Conservation (phyloP, 176 grass and related monocot species). For the Cenchrus americanus region DNA sequence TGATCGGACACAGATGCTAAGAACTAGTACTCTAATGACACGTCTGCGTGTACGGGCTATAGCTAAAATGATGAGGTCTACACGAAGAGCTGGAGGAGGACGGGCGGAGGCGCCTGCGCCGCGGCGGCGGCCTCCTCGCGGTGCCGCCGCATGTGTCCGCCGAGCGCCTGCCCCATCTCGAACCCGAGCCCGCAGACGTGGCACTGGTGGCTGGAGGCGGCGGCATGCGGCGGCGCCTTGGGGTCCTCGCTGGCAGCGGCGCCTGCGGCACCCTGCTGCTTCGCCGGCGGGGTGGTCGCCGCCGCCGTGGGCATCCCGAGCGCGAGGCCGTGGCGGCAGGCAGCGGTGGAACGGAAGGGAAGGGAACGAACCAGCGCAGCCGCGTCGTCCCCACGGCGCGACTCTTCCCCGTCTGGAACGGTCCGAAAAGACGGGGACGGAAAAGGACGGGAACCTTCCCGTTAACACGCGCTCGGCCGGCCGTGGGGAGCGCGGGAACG, state of each 20-base stretch:
- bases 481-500: too few relatives aligned
- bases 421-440: not conserved
- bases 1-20: not conserved
- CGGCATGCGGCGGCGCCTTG: not conserved
- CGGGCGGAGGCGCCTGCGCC: constrained; percentile 37
- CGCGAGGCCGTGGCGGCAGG: constrained; percentile 44
- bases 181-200: constrained; percentile 57
- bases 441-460: constrained; percentile 5
- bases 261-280: not conserved
- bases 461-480: not conserved
- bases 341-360: too few relatives aligned
- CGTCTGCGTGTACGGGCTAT: not conserved
- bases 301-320: not conserved
- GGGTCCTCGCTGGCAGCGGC: not conserved
- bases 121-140: constrained; percentile 22
- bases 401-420: not conserved
- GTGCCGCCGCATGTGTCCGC: constrained; percentile 64
- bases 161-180: constrained; percentile 66
- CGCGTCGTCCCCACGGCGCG: constrained; percentile 23
- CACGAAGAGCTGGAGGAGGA: constrained; percentile 55
- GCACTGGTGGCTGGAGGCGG: constrained; percentile 37
- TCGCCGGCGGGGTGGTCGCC: constrained; percentile 11
- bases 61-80: not conserved
- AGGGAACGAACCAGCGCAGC: not conserved
- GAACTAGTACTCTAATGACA: not conserved